Evolutionary conservation across 768 basidiomycete genomes (phyloP).

Genomic region (Suillus bovinus): DNA sequence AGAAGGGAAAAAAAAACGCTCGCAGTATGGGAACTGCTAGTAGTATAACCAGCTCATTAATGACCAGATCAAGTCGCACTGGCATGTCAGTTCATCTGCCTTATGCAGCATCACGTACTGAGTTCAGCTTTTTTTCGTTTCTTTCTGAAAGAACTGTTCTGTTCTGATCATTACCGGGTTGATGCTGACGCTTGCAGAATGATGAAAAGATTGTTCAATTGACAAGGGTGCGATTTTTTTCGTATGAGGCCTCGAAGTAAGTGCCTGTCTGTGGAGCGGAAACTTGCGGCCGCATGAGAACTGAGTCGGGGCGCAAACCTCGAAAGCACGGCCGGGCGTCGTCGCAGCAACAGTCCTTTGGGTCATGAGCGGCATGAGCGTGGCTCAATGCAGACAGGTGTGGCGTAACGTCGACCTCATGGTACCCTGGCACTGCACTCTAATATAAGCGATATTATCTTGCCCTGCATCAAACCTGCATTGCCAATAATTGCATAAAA

Average conservation of each 20-base stretch:
- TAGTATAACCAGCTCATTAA: constrained; percentile 1
- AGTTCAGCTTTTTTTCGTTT: not conserved
- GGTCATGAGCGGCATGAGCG: not conserved
- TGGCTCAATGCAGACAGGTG: not conserved
- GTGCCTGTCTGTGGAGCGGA: constrained; percentile 5
- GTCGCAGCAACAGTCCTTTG: constrained; percentile 5
- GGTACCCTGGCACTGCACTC: not conserved
- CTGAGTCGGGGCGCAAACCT: not conserved
- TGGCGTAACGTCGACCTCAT: not conserved
- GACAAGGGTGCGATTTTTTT: not conserved
- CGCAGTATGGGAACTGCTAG: not conserved
- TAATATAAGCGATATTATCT: constrained; percentile 5
- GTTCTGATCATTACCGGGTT: too few species aligned
- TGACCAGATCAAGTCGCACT: not conserved
- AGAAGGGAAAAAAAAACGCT: too few species aligned
- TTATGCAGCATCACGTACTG: not conserved
- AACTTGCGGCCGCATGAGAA: constrained; percentile 6
- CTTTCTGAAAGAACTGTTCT: too few species aligned
- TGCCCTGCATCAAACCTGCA: not conserved
- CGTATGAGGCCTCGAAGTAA: constrained; percentile 2
- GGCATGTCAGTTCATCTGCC: not conserved
- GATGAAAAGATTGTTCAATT: too few species aligned
- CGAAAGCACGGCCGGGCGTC: constrained; percentile 2
- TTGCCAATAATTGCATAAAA: constrained; percentile 6
- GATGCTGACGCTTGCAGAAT: too few species aligned